Evolutionary conservation across 306 rosid genomes (phyloP).

Genomic region (Glycine soja): DNA sequence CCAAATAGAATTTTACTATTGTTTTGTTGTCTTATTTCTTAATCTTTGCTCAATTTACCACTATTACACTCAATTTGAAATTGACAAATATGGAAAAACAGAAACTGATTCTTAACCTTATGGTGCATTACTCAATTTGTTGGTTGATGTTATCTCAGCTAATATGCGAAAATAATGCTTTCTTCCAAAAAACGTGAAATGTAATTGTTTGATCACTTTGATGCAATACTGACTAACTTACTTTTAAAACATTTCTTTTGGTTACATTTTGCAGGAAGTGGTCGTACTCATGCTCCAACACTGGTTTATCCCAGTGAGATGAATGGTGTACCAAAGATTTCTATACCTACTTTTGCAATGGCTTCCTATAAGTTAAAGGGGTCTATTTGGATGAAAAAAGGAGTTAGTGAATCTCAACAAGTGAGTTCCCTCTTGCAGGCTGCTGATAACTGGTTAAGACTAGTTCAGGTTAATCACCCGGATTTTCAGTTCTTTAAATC

Average conservation of each 20-base stretch:
- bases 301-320: conserved; percentile 69
- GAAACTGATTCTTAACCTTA: neutral
- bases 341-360: conserved; percentile 75
- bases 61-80: neutral
- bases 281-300: conserved; percentile 56
- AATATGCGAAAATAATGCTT: conserved; percentile 9
- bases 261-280: conserved; percentile 58
- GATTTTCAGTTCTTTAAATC: conserved; percentile 84
- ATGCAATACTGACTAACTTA: conserved; percentile 19
- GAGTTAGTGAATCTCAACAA: conserved; percentile 58
- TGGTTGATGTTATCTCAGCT: neutral
- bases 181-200: conserved; percentile 9
- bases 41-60: neutral
- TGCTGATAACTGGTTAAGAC: conserved; percentile 80
- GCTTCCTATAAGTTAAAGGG: conserved; percentile 87
- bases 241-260: conserved; percentile 19
- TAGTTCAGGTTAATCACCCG: conserved; percentile 79
- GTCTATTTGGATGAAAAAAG: conserved; percentile 69
- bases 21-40: neutral
- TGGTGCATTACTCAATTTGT: conserved; percentile 2
- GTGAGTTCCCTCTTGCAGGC: conserved; percentile 73
- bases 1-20: neutral
- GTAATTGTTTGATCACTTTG: conserved; percentile 12
- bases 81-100: conserved; percentile 17
- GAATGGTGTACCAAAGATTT: conserved; percentile 67